Evolutionary conservation across 169 alveolate species (phyloP).

Genomic region (Amoebophrya sp.): DNA sequence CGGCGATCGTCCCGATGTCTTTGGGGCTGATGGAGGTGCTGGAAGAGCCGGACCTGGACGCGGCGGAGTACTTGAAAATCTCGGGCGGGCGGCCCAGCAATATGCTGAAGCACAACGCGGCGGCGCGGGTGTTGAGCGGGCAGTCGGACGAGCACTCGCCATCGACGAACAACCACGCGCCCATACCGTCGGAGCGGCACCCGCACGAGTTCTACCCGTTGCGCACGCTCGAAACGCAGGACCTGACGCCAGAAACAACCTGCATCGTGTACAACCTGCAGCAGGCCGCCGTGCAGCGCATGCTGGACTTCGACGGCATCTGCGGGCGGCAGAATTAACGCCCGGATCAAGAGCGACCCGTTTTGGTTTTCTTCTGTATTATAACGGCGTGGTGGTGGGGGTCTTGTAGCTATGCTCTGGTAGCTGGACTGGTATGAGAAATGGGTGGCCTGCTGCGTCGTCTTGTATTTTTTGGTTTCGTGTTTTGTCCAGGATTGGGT

Average conservation of each 20-base stretch:
- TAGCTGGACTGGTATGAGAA: too few species aligned
- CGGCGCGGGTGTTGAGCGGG: not conserved
- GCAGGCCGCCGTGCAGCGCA: conserved; percentile 41
- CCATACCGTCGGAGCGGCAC: not conserved
- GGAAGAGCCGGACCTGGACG: not conserved
- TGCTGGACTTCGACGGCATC: conserved; percentile 41
- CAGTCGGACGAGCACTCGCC: too few species aligned
- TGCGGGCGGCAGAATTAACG: too few species aligned
- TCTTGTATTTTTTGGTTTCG: too few species aligned
- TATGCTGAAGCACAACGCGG: not conserved
- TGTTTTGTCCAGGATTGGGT: too few species aligned
- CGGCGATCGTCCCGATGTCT: conserved; percentile 34
- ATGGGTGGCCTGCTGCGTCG: too few species aligned
- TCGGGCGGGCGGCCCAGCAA: not conserved
- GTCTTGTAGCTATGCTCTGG: too few species aligned
- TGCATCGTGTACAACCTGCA: conserved; percentile 40
- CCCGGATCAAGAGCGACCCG: too few species aligned
- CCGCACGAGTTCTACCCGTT: not conserved
- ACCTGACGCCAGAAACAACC: not conserved
- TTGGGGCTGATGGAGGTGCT: conserved; percentile 16
- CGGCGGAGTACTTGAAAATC: not conserved
- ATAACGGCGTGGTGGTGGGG: too few species aligned
- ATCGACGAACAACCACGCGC: too few species aligned
- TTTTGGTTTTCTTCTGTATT: too few species aligned
- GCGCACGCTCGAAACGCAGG: not conserved